Conservation (phyloP, 768 basidiomycete species). For the Pisolithus orientalis region DNA sequence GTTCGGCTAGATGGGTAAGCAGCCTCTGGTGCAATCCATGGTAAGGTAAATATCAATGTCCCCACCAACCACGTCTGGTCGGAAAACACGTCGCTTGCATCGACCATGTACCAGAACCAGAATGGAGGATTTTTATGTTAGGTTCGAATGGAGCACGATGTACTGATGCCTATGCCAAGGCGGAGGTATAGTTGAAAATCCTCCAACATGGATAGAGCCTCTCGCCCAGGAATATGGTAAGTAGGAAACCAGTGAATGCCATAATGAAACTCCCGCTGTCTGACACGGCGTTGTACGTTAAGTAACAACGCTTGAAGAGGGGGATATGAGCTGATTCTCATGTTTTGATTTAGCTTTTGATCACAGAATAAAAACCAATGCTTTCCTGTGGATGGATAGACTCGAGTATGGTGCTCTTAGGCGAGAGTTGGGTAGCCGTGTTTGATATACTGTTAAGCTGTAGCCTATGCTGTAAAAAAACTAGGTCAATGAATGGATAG, state of each 20-base stretch:
- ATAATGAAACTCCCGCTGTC: constrained; percentile 19
- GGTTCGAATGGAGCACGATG: constrained; percentile 14
- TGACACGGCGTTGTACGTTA: constrained; percentile 23
- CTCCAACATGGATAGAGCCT: constrained; percentile 18
- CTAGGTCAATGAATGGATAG: constrained; percentile 13
- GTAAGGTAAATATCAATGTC: too few relatives aligned
- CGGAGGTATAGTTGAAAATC: constrained; percentile 23
- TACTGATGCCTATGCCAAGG: constrained; percentile 14
- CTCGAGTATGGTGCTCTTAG: constrained; percentile 10
- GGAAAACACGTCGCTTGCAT: not conserved
- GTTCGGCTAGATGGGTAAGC: too few relatives aligned
- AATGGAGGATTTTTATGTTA: not conserved
- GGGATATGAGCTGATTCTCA: not conserved
- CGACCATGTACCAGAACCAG: not conserved
- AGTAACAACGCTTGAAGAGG: constrained; percentile 18
- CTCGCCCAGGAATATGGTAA: constrained; percentile 20
- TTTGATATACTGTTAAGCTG: constrained; percentile 16
- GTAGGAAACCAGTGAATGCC: constrained; percentile 20
- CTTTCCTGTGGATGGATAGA: constrained; percentile 5
- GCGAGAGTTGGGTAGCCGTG: constrained; percentile 3
- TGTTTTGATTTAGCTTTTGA: not conserved
- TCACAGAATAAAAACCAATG: not conserved
- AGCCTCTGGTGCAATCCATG: too few relatives aligned
- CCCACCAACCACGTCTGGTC: too few relatives aligned
- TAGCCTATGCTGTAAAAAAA: constrained; percentile 21